phyloP scores from a whole-genome alignment of 768 basidiomycete species.

The Rhizopogon salebrosus region DNA sequence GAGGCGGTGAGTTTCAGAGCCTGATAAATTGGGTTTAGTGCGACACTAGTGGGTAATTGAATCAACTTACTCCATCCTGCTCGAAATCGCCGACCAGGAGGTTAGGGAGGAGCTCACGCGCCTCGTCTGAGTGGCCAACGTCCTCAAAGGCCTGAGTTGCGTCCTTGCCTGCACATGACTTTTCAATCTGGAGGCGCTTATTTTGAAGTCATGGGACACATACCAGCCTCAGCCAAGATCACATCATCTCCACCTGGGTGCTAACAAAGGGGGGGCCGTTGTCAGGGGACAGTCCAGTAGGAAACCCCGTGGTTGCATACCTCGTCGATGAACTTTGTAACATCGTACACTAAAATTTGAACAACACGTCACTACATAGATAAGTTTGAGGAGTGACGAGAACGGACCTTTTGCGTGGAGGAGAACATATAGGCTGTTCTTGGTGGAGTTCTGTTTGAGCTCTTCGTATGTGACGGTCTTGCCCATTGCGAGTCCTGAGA shows the following conservation, averaged over 20 bases:
- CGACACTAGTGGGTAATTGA: constrained; percentile 1
- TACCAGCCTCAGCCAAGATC: constrained; percentile 85
- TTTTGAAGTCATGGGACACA: constrained; percentile 29
- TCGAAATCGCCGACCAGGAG: constrained; percentile 85
- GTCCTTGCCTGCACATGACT: constrained; percentile 63
- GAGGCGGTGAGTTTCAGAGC: constrained; percentile 49
- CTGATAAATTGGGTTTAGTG: constrained; percentile 28
- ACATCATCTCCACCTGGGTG: constrained; percentile 99
- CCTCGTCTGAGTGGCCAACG: constrained; percentile 98
- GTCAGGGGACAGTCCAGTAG: not conserved
- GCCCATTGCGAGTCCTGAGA: constrained; percentile 26
- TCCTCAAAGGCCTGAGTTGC: constrained; percentile 99
- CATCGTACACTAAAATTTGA: constrained; percentile 79
- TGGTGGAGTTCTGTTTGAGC: constrained; percentile 70
- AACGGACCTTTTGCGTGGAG: constrained; percentile 76
- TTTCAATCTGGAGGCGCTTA: not conserved
- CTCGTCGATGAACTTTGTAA: constrained; percentile 93
- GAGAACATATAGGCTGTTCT: constrained; percentile 77
- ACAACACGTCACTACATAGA: not conserved
- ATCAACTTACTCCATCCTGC: constrained; percentile 50
- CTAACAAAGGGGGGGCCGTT: constrained; percentile 31
- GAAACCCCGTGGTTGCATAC: constrained; percentile 32
- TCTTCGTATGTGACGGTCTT: constrained; percentile 67
- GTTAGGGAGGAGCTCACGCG: constrained; percentile 73
- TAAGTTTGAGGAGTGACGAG: not conserved